Evolutionary conservation across 108 stramenopile species (phyloP).

Genomic region (Nitzschia sp.): DNA sequence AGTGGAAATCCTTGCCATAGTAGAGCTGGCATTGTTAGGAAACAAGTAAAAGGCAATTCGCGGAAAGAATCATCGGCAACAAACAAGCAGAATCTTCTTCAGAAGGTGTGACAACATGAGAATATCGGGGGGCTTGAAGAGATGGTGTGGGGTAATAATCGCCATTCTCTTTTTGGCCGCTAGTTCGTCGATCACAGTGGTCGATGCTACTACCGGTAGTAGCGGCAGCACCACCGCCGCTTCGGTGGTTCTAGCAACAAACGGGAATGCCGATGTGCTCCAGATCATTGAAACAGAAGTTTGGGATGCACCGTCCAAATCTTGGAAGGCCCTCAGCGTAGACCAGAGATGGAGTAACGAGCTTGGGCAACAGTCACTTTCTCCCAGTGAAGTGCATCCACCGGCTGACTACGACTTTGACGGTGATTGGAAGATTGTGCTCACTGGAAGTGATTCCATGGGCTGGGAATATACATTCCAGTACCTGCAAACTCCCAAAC

Average conservation of each 20-base stretch:
- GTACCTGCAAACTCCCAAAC: conserved; percentile 47
- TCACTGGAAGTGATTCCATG: conserved; percentile 53
- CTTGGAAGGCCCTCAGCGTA: conserved; percentile 38
- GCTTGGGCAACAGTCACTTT: conserved; percentile 20
- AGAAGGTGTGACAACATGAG: too few species aligned
- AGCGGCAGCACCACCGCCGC: too few species aligned
- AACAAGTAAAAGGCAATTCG: too few species aligned
- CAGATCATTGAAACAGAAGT: conserved; percentile 53
- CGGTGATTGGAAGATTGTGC: conserved; percentile 84
- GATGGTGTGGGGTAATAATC: too few species aligned
- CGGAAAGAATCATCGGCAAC: too few species aligned
- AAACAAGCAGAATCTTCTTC: too few species aligned
- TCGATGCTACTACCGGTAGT: background rate
- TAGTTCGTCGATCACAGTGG: background rate
- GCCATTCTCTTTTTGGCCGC: background rate
- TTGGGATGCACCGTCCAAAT: conserved; percentile 36
- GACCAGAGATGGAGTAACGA: conserved; percentile 34
- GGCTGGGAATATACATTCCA: conserved; percentile 75
- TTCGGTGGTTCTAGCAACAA: background rate
- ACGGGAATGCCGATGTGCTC: conserved; percentile 2
- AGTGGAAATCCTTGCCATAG: too few species aligned
- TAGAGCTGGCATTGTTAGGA: too few species aligned
- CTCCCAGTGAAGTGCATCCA: conserved; percentile 34
- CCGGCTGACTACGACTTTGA: conserved; percentile 52
- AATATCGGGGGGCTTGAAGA: too few species aligned